These are phyloP conservation scores for Chenopodium album DNA, from an alignment of 148 eudicot genomes.

Conservation along the genomic window DNA sequence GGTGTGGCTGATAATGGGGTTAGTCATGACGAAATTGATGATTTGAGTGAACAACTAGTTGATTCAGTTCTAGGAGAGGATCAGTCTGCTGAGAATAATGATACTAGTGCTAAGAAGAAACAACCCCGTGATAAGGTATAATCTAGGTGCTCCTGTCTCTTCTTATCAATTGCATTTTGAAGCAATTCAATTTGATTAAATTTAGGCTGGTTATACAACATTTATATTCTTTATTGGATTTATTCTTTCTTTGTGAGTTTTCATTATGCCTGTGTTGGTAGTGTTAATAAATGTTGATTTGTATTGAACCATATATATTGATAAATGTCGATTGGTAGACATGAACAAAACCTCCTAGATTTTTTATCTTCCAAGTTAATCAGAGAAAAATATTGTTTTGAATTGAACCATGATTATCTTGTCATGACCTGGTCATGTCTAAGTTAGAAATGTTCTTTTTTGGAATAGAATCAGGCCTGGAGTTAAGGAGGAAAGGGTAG, in stretches of 20 bases:
- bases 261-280: neutral
- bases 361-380: neutral
- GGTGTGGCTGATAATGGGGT: slow-evolving; percentile 32
- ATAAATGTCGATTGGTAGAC: neutral
- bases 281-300: neutral
- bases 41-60: slow-evolving; percentile 51
- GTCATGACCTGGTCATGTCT: no score
- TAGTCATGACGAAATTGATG: slow-evolving; percentile 41
- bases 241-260: neutral
- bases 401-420: neutral
- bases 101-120: slow-evolving; percentile 37
- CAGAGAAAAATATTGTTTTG: neutral
- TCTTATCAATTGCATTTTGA: neutral
- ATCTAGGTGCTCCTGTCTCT: neutral
- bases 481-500: neutral
- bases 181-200: neutral
- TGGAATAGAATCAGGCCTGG: neutral
- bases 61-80: slow-evolving; percentile 53
- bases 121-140: slow-evolving; percentile 75
- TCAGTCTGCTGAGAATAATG: slow-evolving; percentile 43
- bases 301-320: no score
- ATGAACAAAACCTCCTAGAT: neutral
- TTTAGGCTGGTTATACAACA: neutral
- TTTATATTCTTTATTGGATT: neutral
- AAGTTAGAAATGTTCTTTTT: neutral